A percentile compares a stretch with the other conserved stretches of the same genome.
Conservation (phyloP, 352 stramenopile species). For the Stramenopiles sp. region DNA sequence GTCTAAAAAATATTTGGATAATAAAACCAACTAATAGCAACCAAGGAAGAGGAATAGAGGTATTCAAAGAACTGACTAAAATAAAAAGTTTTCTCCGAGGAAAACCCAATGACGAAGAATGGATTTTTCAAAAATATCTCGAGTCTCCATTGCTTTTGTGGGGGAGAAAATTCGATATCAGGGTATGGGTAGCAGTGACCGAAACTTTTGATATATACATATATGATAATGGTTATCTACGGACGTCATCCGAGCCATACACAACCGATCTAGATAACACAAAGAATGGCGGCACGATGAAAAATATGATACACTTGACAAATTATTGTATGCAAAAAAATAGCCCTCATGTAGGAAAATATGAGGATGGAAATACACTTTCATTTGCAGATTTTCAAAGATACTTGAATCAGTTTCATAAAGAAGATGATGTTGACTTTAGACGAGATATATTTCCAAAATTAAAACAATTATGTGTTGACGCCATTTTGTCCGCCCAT, state of each 20-base stretch:
- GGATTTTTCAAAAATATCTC: slow-evolving; percentile 30
- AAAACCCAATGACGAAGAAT: slow-evolving; percentile 23
- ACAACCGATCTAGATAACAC: neutral
- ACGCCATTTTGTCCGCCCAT: neutral
- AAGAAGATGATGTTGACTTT: neutral
- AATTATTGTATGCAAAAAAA: slow-evolving; percentile 34
- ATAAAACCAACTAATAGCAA: slow-evolving; percentile 25
- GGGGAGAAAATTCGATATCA: slow-evolving; percentile 33
- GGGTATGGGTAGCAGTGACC: slow-evolving; percentile 27
- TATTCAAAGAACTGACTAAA: slow-evolving; percentile 18
- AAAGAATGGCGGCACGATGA: neutral
- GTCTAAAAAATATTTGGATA: slow-evolving; percentile 23
- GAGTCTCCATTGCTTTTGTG: slow-evolving; percentile 29
- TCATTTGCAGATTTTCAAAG: slow-evolving; percentile 14
- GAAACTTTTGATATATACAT: slow-evolving; percentile 34
- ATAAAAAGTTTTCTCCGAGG: slow-evolving; percentile 16
- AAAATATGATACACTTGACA: slow-evolving; percentile 32
- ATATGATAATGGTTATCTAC: slow-evolving; percentile 25
- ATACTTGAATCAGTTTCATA: slow-evolving; percentile 13
- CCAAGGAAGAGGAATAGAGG: slow-evolving; percentile 24
- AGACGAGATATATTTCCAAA: neutral
- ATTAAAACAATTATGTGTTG: neutral
- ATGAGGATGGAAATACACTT: slow-evolving; percentile 27
- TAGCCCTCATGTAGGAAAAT: slow-evolving; percentile 11
- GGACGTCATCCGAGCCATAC: slow-evolving; percentile 10